These are phyloP conservation scores for Cladophialophora exuberans DNA, from an alignment of 2,329 filamentous ascomycete genomes.

Conservation along the genomic window DNA sequence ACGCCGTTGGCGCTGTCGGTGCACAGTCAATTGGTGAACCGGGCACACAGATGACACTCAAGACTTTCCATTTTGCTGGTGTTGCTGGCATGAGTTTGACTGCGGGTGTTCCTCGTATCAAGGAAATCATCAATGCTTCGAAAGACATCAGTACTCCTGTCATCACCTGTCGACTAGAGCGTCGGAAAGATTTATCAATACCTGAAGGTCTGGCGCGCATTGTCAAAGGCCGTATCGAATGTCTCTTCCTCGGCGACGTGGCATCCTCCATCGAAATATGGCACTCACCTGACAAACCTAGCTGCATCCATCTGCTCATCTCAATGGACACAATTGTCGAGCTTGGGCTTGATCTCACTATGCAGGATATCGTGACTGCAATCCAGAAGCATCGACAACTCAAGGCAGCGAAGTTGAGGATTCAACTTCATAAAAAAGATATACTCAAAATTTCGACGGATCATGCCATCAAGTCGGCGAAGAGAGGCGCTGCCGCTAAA, in stretches of 20 bases:
- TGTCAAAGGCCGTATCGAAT: constrained; percentile 92
- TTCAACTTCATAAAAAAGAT: constrained; percentile 52
- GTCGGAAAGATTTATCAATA: constrained; percentile 31
- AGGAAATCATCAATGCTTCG: constrained; percentile 99
- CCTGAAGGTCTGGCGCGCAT: constrained; percentile 64
- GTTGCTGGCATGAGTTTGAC: constrained; percentile 99
- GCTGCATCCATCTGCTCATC: constrained; percentile 76
- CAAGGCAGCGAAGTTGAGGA: constrained; percentile 65
- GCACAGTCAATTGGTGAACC: constrained; percentile 98
- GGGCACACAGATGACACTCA: constrained; percentile 98
- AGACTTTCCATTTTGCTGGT: constrained; percentile 99
- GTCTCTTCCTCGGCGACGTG: constrained; percentile 84
- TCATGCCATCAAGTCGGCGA: constrained; percentile 47
- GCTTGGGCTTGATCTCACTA: constrained; percentile 77
- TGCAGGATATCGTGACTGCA: constrained; percentile 72
- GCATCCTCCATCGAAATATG: constrained; percentile 83
- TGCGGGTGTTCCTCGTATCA: constrained; percentile 98
- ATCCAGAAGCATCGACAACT: constrained; percentile 83
- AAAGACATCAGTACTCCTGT: constrained; percentile 92
- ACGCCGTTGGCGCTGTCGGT: constrained; percentile 93
- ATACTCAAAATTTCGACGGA: constrained; percentile 76
- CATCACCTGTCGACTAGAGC: constrained; percentile 74
- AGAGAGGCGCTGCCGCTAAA: constrained; percentile 49
- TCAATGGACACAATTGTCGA: constrained; percentile 77
- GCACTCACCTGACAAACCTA: constrained; percentile 62